These are phyloP conservation scores for Adansonia madagascariensis DNA, from an alignment of 441 rosid species.

Conservation along the genomic window DNA sequence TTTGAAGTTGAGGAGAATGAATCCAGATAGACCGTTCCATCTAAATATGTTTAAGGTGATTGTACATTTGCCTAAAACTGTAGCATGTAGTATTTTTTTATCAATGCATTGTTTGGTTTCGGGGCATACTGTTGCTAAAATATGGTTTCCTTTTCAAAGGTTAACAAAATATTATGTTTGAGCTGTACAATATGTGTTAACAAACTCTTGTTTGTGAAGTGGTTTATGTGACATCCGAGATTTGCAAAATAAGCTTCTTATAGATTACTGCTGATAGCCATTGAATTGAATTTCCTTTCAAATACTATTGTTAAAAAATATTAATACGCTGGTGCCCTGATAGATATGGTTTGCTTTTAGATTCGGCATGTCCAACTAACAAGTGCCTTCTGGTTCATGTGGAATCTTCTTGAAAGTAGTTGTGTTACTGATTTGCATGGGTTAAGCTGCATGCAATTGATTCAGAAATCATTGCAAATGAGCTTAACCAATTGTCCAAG, in stretches of 20 bases:
- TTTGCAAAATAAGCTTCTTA: conserved; percentile 1
- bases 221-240: background rate
- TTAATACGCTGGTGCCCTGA: background rate
- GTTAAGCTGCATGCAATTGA: background rate
- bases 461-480: too few species aligned
- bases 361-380: conserved; percentile 3
- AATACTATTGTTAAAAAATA: background rate
- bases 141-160: background rate
- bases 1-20: conserved; percentile 75
- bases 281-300: background rate
- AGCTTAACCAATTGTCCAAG: background rate
- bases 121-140: background rate
- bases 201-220: background rate
- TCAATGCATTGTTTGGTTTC: background rate
- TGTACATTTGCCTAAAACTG: background rate
- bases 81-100: background rate
- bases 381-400: background rate
- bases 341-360: background rate
- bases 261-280: background rate
- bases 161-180: background rate
- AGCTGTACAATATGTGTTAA: background rate
- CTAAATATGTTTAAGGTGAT: conserved; percentile 88
- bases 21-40: conserved; percentile 70
- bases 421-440: background rate
- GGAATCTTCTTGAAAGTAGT: conserved; percentile 15